phyloP scores from a whole-genome alignment of 257 asterid genomes.

The Craterostigma plantagineum region DNA sequence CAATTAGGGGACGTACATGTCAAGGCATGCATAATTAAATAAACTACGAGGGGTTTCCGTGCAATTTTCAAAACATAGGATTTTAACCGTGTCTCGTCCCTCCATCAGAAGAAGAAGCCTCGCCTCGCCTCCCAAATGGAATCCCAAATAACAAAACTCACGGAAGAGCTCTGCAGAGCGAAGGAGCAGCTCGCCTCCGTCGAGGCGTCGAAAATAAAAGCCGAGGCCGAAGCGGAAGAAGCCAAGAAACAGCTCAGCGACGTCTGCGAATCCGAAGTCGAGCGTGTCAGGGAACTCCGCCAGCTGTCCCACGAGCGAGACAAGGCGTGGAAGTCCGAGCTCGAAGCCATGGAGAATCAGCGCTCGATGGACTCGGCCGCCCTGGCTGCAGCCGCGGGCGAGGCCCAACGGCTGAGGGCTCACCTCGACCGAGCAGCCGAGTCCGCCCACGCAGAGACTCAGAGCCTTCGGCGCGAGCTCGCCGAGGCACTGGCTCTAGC shows the following conservation, averaged over 20 bases:
- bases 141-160: slow-evolving; percentile 49
- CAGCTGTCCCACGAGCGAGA: slow-evolving; percentile 79
- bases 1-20: too few species aligned
- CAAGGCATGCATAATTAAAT: too few species aligned
- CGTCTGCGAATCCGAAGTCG: slow-evolving; percentile 60
- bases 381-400: too few species aligned
- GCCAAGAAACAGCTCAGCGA: slow-evolving; percentile 48
- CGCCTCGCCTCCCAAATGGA: slow-evolving; percentile 41
- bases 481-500: slow-evolving; percentile 33
- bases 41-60: too few species aligned
- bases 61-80: background rate
- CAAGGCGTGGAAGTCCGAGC: slow-evolving; percentile 66
- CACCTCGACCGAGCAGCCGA: too few species aligned
- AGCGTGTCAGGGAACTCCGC: slow-evolving; percentile 57
- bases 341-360: slow-evolving; percentile 68
- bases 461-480: slow-evolving; percentile 49
- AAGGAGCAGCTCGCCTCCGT: slow-evolving; percentile 57
- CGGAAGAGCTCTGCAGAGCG: slow-evolving; percentile 54
- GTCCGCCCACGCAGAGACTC: slow-evolving; percentile 46
- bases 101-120: slow-evolving; percentile 47
- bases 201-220: too few species aligned
- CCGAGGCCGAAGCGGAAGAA: slow-evolving; percentile 65
- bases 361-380: slow-evolving; percentile 61
- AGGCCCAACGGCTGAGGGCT: too few species aligned
- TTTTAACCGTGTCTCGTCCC: background rate